These are phyloP conservation scores for Bryopsis sp. DNA, from an alignment of 139 green algal species.

Conservation along the genomic window DNA sequence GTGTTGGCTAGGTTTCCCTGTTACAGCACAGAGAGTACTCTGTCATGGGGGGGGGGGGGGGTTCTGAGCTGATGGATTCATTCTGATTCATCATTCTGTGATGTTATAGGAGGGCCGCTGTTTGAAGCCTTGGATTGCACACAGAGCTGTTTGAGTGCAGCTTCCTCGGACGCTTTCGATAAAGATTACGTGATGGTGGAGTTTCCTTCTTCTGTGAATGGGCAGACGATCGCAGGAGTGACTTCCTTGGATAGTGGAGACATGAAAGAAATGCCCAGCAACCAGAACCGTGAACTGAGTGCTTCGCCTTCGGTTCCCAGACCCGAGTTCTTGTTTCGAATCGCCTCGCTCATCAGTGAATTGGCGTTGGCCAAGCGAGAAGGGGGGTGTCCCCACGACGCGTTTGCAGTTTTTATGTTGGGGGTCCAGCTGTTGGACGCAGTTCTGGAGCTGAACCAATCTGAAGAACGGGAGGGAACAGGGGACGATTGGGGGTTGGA, in stretches of 20 bases:
- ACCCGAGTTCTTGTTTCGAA: background rate
- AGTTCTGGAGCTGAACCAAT: too few species aligned
- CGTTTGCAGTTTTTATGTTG: background rate
- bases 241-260: background rate
- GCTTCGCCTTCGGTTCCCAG: background rate
- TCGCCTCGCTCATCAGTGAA: background rate
- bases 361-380: background rate
- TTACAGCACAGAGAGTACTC: too few species aligned
- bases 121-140: too few species aligned
- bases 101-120: too few species aligned
- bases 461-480: too few species aligned
- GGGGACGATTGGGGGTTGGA: too few species aligned
- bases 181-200: conserved; percentile 11
- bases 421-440: background rate
- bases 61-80: background rate
- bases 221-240: background rate
- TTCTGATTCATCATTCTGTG: too few species aligned
- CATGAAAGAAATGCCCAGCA: background rate
- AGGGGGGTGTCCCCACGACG: background rate
- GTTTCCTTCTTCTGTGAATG: background rate
- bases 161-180: background rate
- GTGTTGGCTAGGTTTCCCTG: too few species aligned
- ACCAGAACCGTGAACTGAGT: background rate
- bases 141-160: too few species aligned
- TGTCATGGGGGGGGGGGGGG: too few species aligned